Percentiles rank a stretch among this genome's conserved stretches.
phyloP scores from a whole-genome alignment of 2,329 filamentous ascomycete species.

The Alternaria incomplexa region DNA sequence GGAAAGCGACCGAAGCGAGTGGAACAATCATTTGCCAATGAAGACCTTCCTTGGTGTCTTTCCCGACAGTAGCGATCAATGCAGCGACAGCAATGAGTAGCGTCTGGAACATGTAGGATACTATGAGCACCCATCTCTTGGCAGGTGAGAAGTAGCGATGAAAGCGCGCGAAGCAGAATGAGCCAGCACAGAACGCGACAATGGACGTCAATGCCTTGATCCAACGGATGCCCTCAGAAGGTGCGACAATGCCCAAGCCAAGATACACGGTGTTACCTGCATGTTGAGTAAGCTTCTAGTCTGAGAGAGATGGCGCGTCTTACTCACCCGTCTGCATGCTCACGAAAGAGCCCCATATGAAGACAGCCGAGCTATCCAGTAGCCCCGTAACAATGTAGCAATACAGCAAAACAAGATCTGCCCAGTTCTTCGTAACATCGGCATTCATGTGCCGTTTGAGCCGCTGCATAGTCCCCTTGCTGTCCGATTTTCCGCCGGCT shows the following conservation, averaged over 20 bases:
- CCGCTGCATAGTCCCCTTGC: slow-evolving; percentile 6
- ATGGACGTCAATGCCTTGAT: slow-evolving; percentile 76
- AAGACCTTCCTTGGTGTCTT: slow-evolving; percentile 48
- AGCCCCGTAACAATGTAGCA: slow-evolving; percentile 81
- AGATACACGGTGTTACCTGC: slow-evolving; percentile 77
- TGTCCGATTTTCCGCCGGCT: slow-evolving; percentile 28
- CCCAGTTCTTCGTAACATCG: slow-evolving; percentile 67
- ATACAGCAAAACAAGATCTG: slow-evolving; percentile 71
- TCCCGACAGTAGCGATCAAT: slow-evolving; percentile 52
- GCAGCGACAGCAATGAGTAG: slow-evolving; percentile 51
- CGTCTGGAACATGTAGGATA: slow-evolving; percentile 50
- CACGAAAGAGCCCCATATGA: slow-evolving; percentile 80
- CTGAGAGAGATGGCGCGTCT: background rate
- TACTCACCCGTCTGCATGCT: slow-evolving; percentile 78
- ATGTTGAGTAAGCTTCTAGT: slow-evolving; percentile 16
- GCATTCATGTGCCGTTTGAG: slow-evolving; percentile 44
- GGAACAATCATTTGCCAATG: slow-evolving; percentile 65
- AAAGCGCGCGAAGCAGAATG: slow-evolving; percentile 72
- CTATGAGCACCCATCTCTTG: slow-evolving; percentile 68
- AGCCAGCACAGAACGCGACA: slow-evolving; percentile 72
- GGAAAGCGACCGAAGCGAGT: slow-evolving; percentile 74
- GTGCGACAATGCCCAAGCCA: slow-evolving; percentile 72
- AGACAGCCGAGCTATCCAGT: slow-evolving; percentile 76
- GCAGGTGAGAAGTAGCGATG: slow-evolving; percentile 68
- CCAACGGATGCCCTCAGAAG: slow-evolving; percentile 63